A percentile compares a stretch with the other conserved stretches of the same genome.
Conservation (phyloP, 805 yeast genomes). For the Saccharomycopsis synnaedendra region DNA sequence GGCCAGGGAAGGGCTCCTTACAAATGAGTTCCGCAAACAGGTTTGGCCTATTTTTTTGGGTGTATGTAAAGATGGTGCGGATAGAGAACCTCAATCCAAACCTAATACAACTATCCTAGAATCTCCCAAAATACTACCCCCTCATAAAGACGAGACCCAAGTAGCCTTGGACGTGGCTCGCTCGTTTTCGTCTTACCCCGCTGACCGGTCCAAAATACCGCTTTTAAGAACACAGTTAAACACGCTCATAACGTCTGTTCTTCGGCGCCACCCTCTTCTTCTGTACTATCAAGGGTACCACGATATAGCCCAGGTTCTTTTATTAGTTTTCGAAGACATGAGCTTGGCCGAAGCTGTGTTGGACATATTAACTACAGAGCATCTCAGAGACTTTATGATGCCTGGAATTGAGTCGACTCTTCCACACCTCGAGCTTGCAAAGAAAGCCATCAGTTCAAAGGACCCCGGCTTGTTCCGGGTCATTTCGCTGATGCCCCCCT, state of each 20-base stretch:
- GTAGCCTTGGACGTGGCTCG: constrained; percentile 69
- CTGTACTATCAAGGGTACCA: constrained; percentile 90
- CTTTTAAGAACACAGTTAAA: constrained; percentile 31
- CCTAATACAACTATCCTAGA: neutral
- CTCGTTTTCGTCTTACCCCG: constrained; percentile 40
- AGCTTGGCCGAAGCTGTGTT: constrained; percentile 40
- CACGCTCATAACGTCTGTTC: constrained; percentile 21
- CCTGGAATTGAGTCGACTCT: constrained; percentile 55
- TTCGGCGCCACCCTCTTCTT: constrained; percentile 50
- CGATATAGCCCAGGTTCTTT: constrained; percentile 63
- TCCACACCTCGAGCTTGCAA: constrained; percentile 54
- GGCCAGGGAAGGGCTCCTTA: constrained; percentile 37
- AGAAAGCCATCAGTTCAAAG: constrained; percentile 38
- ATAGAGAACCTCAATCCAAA: neutral
- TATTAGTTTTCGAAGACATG: constrained; percentile 42
- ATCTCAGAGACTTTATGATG: constrained; percentile 80
- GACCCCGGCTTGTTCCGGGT: constrained; percentile 34
- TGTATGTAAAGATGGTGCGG: constrained; percentile 10
- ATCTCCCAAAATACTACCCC: constrained; percentile 18
- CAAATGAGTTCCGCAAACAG: constrained; percentile 27
- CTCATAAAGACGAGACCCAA: constrained; percentile 69
- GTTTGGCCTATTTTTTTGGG: constrained; percentile 44
- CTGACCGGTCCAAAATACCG: constrained; percentile 20
- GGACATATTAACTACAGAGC: constrained; percentile 44
- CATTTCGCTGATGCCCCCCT: constrained; percentile 38